These are phyloP conservation scores for Fusarium lyarnte DNA, from an alignment of 2,329 filamentous ascomycete genomes.

Conservation along the genomic window DNA sequence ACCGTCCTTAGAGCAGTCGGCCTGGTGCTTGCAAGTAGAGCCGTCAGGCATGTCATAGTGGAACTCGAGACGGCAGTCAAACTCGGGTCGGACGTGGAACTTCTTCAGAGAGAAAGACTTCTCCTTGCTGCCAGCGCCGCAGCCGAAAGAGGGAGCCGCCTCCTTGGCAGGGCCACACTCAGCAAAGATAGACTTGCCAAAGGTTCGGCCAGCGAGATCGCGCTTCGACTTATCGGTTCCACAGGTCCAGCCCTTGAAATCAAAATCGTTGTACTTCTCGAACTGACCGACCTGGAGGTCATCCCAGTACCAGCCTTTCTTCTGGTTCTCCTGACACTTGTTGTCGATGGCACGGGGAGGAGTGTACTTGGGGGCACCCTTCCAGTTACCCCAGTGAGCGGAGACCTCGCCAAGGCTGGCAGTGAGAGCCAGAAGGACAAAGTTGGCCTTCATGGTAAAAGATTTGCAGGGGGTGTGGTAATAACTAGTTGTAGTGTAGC, in stretches of 20 bases:
- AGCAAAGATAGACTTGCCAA: conserved; percentile 70
- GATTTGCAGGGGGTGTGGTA: conserved; percentile 12
- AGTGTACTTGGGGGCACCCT: conserved; percentile 61
- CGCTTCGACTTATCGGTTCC: conserved; percentile 66
- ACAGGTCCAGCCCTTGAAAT: conserved; percentile 79
- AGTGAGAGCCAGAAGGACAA: conserved; percentile 60
- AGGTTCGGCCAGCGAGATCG: conserved; percentile 63
- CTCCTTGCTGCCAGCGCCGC: conserved; percentile 44
- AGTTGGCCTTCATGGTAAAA: conserved; percentile 61
- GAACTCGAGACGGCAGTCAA: conserved; percentile 84
- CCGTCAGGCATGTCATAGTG: conserved; percentile 88
- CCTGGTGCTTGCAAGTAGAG: conserved; percentile 80
- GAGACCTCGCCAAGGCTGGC: conserved; percentile 60
- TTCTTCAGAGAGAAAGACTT: conserved; percentile 76
- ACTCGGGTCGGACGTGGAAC: conserved; percentile 77
- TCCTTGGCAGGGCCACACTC: conserved; percentile 57
- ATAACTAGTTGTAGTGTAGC: conserved; percentile 35
- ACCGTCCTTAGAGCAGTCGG: conserved; percentile 72
- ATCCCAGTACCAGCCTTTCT: conserved; percentile 76
- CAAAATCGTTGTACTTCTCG: conserved; percentile 74
- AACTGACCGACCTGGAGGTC: conserved; percentile 71
- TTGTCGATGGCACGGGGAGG: conserved; percentile 80
- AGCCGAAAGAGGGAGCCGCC: conserved; percentile 67
- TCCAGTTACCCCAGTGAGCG: conserved; percentile 47
- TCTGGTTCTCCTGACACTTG: conserved; percentile 76